A percentile compares a stretch with the other conserved stretches of the same genome.
These are phyloP conservation scores for Cryptococcus sp. DNA, from an alignment of 1,284 basidiomycete genomes.

Conservation along the genomic window DNA sequence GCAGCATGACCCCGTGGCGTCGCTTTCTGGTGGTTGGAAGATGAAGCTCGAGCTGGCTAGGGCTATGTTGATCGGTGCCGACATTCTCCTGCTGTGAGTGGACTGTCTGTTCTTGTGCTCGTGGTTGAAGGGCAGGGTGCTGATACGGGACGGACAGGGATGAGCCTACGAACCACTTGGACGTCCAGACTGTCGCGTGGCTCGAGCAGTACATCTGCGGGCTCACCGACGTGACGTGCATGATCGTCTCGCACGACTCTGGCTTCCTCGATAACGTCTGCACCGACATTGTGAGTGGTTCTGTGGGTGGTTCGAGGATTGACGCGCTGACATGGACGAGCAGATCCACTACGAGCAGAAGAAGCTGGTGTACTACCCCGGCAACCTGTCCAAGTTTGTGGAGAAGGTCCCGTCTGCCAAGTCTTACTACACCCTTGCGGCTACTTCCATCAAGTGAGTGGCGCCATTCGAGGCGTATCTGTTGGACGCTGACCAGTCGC, in stretches of 20 bases:
- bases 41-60: constrained; percentile 87
- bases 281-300: constrained; percentile 76
- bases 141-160: constrained; percentile 15
- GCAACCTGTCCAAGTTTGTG: constrained; percentile 91
- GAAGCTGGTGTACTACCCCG: constrained; percentile 94
- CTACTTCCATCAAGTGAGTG: constrained; percentile 77
- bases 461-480: not conserved
- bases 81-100: constrained; percentile 70
- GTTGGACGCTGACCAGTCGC: not conserved
- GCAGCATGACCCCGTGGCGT: constrained; percentile 80
- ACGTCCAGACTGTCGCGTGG: constrained; percentile 88
- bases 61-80: constrained; percentile 96
- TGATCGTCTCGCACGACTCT: constrained; percentile 97
- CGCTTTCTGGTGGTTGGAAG: constrained; percentile 98
- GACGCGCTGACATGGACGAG: not conserved
- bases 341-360: constrained; percentile 95
- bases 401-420: constrained; percentile 88
- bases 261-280: constrained; percentile 96
- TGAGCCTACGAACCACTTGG: constrained; percentile 59
- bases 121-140: not conserved
- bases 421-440: constrained; percentile 95
- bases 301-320: not conserved
- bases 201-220: constrained; percentile 82
- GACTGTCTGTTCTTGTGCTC: too few species aligned
- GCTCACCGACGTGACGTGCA: constrained; percentile 79